Evolutionary conservation across 306 rosid species (phyloP), one percentile per base, ranked within the genome.

Genomic region (Oxytropis ochrocephala): DNA sequence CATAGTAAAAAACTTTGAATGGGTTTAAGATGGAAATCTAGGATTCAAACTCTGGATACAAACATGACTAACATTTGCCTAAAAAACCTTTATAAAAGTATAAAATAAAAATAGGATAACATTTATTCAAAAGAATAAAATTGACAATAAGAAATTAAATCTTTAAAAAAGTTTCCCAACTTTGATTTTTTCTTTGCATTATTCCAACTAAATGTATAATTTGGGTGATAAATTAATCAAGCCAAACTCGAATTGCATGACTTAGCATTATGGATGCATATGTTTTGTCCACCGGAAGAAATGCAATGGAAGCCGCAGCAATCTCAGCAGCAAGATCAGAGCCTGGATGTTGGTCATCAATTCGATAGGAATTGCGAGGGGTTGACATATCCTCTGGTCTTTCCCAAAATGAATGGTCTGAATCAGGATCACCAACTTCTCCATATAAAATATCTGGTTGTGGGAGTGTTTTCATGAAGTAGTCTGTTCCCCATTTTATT

Each of bases 351-450:
- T 78, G 30, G 0, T 52, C 71, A 5, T 89, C 86, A 1, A 85
- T 48, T 44, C 17, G 43, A 10, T 3, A 85, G 33, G 85, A 9
- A 0, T 27, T 14, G 0, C 90, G 81, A 0, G 84, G 74, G 0
- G 88, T 88, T 0, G 85, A 64, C 95, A 86, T 88, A 50, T 91
- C 95, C 57, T 91, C 95, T 0, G 95, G 92, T 8, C 97, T 76
- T 43, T 83, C 39, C 96, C 92, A 86, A 10, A 92, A 88, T 0
- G 11, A 5, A 48, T 87, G 96, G 42, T 89, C 96, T 0, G 87
- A 81, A 63, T 53, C 48, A 0, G 86, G 78, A 0, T 83, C 91
- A 0, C 96, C 93, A 11, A 83, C 77, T 74, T 89, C 77, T 0
- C 83, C 86, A 5, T 75, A 89, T 1, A 89, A 73, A 0, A 73